Evolutionary conservation across 148 eudicot genomes (phyloP).

Genomic region (Cornus kousa): DNA sequence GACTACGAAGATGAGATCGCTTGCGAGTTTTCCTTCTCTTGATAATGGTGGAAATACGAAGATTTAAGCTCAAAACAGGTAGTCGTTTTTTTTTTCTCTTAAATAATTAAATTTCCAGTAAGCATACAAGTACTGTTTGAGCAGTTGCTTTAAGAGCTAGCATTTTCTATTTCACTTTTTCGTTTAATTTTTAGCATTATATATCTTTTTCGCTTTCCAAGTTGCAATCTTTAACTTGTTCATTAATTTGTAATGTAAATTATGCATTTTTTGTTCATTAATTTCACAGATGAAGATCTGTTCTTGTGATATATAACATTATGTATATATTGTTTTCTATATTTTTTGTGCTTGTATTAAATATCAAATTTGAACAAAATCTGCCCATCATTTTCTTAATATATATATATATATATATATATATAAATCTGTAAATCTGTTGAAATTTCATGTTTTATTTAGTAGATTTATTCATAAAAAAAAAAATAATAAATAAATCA

Average conservation of each 20-base stretch:
- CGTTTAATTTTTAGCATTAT: background rate
- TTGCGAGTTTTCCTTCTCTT: background rate
- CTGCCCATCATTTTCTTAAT: background rate
- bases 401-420: background rate
- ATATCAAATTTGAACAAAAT: background rate
- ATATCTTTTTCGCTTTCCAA: background rate
- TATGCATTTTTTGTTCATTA: background rate
- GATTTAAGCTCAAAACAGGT: background rate
- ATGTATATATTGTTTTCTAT: background rate
- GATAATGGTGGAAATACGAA: background rate
- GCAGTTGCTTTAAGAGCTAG: background rate
- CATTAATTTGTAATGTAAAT: background rate
- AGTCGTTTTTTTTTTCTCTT: background rate
- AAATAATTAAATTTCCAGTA: background rate
- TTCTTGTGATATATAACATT: background rate
- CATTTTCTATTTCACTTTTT: background rate
- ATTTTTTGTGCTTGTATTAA: background rate
- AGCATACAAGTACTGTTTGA: background rate
- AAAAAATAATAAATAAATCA: background rate
- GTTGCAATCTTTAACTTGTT: background rate
- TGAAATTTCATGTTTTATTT: background rate
- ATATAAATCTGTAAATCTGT: background rate
- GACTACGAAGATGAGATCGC: background rate
- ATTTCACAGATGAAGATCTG: slow-evolving; percentile 9
- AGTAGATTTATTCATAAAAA: background rate